Evolutionary conservation across 768 basidiomycete genomes (phyloP).

Genomic region (Mycena amicta): DNA sequence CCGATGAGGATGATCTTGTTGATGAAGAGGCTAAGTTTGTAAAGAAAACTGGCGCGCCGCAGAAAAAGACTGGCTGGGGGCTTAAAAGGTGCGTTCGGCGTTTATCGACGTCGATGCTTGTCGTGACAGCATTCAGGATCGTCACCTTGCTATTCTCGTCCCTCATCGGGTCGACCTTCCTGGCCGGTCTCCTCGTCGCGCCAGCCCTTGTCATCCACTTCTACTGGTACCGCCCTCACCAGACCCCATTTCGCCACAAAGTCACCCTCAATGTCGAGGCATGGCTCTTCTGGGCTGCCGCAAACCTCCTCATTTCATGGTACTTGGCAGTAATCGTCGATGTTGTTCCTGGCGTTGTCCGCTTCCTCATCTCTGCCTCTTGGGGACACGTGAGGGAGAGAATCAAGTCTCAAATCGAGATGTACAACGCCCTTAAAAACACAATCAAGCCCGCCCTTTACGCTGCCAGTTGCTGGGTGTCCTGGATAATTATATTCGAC

Average conservation of each 20-base stretch:
- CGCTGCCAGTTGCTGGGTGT: slow-evolving; percentile 67
- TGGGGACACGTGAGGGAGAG: slow-evolving; percentile 81
- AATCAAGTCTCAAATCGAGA: slow-evolving; percentile 66
- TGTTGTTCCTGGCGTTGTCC: slow-evolving; percentile 59
- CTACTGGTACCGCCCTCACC: slow-evolving; percentile 68
- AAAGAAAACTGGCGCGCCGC: slow-evolving; percentile 55
- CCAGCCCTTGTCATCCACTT: slow-evolving; percentile 68
- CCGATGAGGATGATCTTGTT: slow-evolving; percentile 73
- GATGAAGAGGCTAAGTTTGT: slow-evolving; percentile 71
- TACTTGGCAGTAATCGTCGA: slow-evolving; percentile 74
- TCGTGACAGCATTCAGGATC: slow-evolving; percentile 40
- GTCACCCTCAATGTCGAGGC: slow-evolving; percentile 69
- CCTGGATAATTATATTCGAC: slow-evolving; percentile 76
- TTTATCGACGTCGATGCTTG: background rate
- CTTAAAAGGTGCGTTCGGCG: slow-evolving; percentile 49
- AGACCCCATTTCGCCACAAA: slow-evolving; percentile 55
- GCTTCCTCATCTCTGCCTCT: slow-evolving; percentile 52
- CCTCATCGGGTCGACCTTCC: slow-evolving; percentile 69
- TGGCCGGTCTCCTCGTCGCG: slow-evolving; percentile 61
- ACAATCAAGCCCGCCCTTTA: slow-evolving; percentile 74
- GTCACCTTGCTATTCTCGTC: slow-evolving; percentile 69
- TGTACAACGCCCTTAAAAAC: slow-evolving; percentile 71
- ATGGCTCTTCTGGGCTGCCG: slow-evolving; percentile 83
- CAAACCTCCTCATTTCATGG: slow-evolving; percentile 80
- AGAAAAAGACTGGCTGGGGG: slow-evolving; percentile 51